Evolutionary conservation across 1,284 basidiomycete species (phyloP), one percentile per base, ranked within the genome.

Genomic region (Leccinum griseonigrum): DNA sequence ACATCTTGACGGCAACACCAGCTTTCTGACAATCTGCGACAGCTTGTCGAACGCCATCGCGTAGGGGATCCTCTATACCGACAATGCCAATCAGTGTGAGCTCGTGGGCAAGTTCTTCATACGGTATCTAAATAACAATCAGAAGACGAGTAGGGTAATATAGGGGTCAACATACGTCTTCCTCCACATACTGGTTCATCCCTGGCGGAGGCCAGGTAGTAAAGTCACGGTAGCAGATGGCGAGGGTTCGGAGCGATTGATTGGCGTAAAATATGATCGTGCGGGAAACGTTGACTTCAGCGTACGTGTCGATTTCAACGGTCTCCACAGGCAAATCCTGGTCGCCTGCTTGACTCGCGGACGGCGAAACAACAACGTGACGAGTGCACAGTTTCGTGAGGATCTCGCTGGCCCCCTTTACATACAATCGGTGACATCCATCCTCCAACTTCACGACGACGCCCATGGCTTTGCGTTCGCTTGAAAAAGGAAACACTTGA

Each of bases 1-100:
- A 97, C 96, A 99, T 99, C 81, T 98, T 98, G 79, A 99, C 89
- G 32, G 85, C 83, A n/a, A 99, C 95, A 67, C 96, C 96, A 46
- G 97, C 97, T 60, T 82, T 83, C 68, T 87, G 86, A 74, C 95
- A 98, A 65, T 92, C 87, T 56, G 84, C 81, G 29, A 99, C 97
- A 29, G 96, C 95, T 13, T 95, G 85, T 8, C 85, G 85, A 18
- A 99, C 96, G 73, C 95, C 95, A 1, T 86, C 84, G 48, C 97
- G 92, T 5, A 99, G 84, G 38, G 97, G 97, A 73, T 99, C 97
- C 74, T 98, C 96, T 72, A 99, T 97, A 72, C 94, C 97, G 65
- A 88, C 87, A 67, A 99, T 90, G 52, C 85, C 91, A 62, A 98
- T 88, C 36, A 99, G 84, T 0, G 89, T 95, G 64, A 99, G 76